Base-by-base conservation (phyloP, 2,329 filamentous ascomycete genomes). In the Diaporthe caulivora region DNA sequence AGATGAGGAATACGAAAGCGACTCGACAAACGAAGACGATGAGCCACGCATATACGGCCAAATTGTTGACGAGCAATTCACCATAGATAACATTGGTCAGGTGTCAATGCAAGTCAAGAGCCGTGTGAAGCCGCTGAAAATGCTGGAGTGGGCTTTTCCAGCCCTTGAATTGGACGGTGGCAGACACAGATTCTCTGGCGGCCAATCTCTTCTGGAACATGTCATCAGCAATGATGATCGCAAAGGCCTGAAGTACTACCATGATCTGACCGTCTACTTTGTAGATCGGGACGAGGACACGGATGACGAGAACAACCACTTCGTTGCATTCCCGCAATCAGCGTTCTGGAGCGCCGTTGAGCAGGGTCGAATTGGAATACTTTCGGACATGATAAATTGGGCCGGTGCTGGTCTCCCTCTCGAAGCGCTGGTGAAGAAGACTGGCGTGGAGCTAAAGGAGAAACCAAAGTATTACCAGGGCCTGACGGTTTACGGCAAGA, bases 391-490 rank as follows among this genome's bases (percentile, higher is more conserved):
- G 72, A 94, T 96, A 80, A 90, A 87, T 78, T 84, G 85, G 9
- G 90, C 89, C 9, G 94, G 93, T 1, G 90, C 90, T 5, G 93
- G 93, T 1, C 88, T 96, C 74, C 92, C 93, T 0, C 83, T 95
- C 0, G 89, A 93, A 62, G 84, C 89, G 24, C 82, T 97, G 8
- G 88, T 93, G 55, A 89, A 92, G 81, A 89, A 88, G 72, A 92
- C 87, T 72, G 93, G 93, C 3, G 82, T 92, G 1, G 87, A 92
- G 77, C 80, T 92, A 64, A 86, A 89, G 70, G 85, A 89, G 76
- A 93, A 92, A 80, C 90, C 93, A 1, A 88, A 88, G 24, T 94
- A 90, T 80, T 97, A 97, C 79, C 92, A 94, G 81, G 94, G 94
- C 0, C 82, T 96, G 40, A 92, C 90, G 1, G 92, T 97, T 1